A percentile compares a stretch with the other conserved stretches of the same genome.
These are phyloP conservation scores for Yarrowia bubula DNA, from an alignment of 805 yeast species.

Conservation along the genomic window DNA sequence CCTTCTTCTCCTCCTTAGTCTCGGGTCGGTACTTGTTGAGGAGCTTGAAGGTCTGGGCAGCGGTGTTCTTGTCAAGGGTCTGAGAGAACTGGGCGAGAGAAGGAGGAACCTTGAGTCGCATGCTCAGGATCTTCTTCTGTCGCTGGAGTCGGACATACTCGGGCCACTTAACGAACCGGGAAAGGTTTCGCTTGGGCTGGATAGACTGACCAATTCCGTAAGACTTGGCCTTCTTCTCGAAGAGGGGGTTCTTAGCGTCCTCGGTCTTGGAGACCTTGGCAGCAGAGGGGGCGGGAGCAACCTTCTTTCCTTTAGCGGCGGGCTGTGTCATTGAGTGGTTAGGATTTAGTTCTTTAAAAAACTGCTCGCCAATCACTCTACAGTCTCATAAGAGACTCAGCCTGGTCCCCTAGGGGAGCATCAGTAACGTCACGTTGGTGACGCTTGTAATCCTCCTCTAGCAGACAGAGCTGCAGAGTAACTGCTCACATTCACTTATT, in stretches of 20 bases:
- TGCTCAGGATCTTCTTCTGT: slow-evolving; percentile 92
- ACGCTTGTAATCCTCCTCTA: slow-evolving; percentile 21
- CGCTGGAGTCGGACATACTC: slow-evolving; percentile 97
- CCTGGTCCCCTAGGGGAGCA: slow-evolving; percentile 28
- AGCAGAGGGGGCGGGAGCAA: slow-evolving; percentile 98
- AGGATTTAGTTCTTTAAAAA: slow-evolving; percentile 28
- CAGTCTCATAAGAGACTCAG: slow-evolving; percentile 35
- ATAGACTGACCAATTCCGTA: slow-evolving; percentile 95
- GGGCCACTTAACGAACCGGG: slow-evolving; percentile 99
- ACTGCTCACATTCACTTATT: not conserved
- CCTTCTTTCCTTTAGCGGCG: slow-evolving; percentile 56
- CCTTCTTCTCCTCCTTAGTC: slow-evolving; percentile 96
- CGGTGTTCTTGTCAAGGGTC: slow-evolving; percentile 98
- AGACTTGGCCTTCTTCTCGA: slow-evolving; percentile 86
- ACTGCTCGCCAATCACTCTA: slow-evolving; percentile 36
- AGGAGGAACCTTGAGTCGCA: slow-evolving; percentile 99
- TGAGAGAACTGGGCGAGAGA: slow-evolving; percentile 95
- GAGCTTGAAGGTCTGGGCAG: slow-evolving; percentile 93
- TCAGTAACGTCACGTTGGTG: not conserved
- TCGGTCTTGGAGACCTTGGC: slow-evolving; percentile 44
- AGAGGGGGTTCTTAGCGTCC: slow-evolving; percentile 70
- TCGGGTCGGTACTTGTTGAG: slow-evolving; percentile 99
- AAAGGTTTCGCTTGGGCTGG: slow-evolving; percentile 94
- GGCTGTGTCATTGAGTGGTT: slow-evolving; percentile 38
- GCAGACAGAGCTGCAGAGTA: slow-evolving; percentile 27